Conservation (phyloP, 2,329 filamentous ascomycete genomes). For the Pseudopyrenochaeta lycopersici region DNA sequence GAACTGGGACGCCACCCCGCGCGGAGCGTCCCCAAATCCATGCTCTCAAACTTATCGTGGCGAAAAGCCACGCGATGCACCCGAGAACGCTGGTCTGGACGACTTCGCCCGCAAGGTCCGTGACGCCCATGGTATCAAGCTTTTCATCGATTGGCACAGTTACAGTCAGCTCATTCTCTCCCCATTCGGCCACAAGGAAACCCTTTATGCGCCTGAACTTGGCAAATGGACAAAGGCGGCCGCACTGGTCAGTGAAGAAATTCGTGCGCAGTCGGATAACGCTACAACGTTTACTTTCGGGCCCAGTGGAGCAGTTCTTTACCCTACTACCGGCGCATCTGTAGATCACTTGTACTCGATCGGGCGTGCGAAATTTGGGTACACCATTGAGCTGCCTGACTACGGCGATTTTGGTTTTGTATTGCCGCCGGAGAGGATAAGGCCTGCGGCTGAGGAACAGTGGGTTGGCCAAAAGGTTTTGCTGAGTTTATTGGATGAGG, state of each 20-base stretch:
- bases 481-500: constrained; percentile 34
- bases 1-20: constrained; percentile 37
- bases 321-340: constrained; percentile 59
- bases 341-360: constrained; percentile 55
- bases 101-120: constrained; percentile 56
- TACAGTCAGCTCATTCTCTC: constrained; percentile 68
- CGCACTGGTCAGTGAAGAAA: constrained; percentile 56
- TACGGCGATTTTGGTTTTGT: constrained; percentile 59
- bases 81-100: constrained; percentile 52
- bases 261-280: constrained; percentile 53
- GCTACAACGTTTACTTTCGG: constrained; percentile 53
- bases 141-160: constrained; percentile 71
- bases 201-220: constrained; percentile 56
- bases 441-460: constrained; percentile 55
- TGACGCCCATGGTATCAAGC: constrained; percentile 59
- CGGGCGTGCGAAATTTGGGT: constrained; percentile 53
- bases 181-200: constrained; percentile 67
- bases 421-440: constrained; percentile 58
- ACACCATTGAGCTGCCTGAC: constrained; percentile 59
- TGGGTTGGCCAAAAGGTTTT: constrained; percentile 51
- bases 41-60: constrained; percentile 44
- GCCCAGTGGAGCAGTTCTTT: constrained; percentile 67
- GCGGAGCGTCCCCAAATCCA: constrained; percentile 39
- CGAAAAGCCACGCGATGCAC: constrained; percentile 33
- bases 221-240: constrained; percentile 61